Evolutionary conservation across 2,329 filamentous ascomycete species (phyloP).

Genomic region (Periconia sp.): DNA sequence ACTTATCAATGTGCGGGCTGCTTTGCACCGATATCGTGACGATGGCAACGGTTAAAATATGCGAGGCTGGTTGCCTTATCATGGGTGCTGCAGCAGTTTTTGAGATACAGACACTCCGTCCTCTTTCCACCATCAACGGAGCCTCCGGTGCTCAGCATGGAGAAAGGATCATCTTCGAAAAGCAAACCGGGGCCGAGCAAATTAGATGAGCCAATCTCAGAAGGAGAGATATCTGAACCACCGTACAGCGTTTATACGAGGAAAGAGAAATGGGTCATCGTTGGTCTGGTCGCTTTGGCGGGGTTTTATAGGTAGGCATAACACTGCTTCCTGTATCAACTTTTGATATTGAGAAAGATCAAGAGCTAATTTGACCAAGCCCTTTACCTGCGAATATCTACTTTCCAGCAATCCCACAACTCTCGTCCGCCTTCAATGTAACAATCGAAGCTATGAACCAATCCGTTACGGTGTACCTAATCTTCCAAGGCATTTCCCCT

Average conservation of each 20-base stretch:
- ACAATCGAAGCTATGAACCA: conserved; percentile 51
- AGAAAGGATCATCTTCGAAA: background rate
- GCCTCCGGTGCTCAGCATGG: background rate
- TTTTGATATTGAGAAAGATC: background rate
- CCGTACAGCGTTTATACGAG: conserved; percentile 32
- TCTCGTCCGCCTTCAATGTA: conserved; percentile 42
- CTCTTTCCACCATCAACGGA: background rate
- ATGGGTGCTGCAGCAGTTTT: background rate
- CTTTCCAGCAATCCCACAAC: conserved; percentile 39
- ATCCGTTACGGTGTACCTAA: conserved; percentile 54
- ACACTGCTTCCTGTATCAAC: background rate
- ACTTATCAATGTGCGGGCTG: background rate
- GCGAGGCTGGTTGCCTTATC: background rate
- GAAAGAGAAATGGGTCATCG: conserved; percentile 35
- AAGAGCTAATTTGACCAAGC: conserved; percentile 6
- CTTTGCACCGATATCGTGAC: background rate
- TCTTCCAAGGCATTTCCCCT: conserved; percentile 54
- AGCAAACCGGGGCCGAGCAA: conserved; percentile 18
- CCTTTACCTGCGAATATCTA: conserved; percentile 48
- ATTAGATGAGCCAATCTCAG: conserved; percentile 13
- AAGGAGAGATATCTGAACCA: conserved; percentile 14
- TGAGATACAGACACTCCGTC: background rate
- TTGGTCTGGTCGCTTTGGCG: conserved; percentile 33
- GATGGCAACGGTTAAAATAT: background rate
- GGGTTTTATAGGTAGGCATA: conserved; percentile 29